Conservation (phyloP, 2,329 filamentous ascomycete species). For the Venturia effusa region DNA sequence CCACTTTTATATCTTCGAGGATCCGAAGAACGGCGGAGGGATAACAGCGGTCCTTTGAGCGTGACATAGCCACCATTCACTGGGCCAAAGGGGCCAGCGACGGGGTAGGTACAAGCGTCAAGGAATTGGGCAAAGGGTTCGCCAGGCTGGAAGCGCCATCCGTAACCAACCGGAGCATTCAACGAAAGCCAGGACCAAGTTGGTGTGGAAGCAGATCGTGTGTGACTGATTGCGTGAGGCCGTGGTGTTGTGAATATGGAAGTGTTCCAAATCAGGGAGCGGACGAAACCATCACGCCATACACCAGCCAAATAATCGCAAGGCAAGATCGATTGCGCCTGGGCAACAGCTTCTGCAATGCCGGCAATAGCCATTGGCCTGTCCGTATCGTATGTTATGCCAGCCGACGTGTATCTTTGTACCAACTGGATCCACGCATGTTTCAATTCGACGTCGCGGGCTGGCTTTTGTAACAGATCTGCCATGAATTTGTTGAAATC, state of each 20-base stretch:
- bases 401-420: not conserved
- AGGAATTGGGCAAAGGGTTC: not conserved
- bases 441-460: not conserved
- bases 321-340: not conserved
- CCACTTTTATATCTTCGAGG: not conserved
- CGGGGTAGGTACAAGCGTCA: not conserved
- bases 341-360: not conserved
- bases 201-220: not conserved
- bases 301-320: not conserved
- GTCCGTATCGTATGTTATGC: not conserved
- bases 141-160: not conserved
- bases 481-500: not conserved
- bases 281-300: not conserved
- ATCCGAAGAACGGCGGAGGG: not conserved
- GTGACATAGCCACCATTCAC: not conserved
- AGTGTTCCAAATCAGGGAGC: not conserved
- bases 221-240: not conserved
- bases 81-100: not conserved
- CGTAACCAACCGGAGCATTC: not conserved
- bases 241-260: not conserved
- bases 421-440: not conserved
- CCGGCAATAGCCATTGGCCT: not conserved
- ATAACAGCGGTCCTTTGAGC: not conserved
- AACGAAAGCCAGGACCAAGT: not conserved
- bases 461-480: too few species aligned